Percentiles rank a stretch among this genome's conserved stretches.
phyloP scores from a whole-genome alignment of 768 basidiomycete species.

The Amanita muscaria region DNA sequence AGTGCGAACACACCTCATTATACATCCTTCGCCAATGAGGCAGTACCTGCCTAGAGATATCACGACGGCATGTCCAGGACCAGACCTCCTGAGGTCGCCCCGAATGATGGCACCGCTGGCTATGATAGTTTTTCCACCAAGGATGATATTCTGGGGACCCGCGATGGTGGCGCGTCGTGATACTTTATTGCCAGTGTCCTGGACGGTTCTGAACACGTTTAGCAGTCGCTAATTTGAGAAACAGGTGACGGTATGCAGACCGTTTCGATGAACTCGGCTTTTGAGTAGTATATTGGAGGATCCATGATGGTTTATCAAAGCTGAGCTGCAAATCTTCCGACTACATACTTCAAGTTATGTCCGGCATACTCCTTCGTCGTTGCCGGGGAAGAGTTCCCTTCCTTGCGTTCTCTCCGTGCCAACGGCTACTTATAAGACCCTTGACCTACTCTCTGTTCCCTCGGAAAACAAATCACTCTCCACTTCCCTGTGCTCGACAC shows the following conservation, averaged over 20 bases:
- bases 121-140: conserved; percentile 96
- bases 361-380: too few species aligned
- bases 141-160: conserved; percentile 93
- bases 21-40: conserved; percentile 79
- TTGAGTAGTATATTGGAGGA: conserved; percentile 68
- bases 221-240: conserved; percentile 1
- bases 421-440: background rate
- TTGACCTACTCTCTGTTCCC: background rate
- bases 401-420: background rate
- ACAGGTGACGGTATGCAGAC: conserved; percentile 32
- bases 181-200: conserved; percentile 97
- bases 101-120: conserved; percentile 85
- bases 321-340: too few species aligned
- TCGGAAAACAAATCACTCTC: background rate
- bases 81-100: conserved; percentile 85
- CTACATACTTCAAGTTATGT: too few species aligned
- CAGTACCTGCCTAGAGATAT: conserved; percentile 93
- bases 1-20: conserved; percentile 55
- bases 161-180: conserved; percentile 85
- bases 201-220: conserved; percentile 7
- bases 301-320: conserved; percentile 38
- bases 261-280: conserved; percentile 84
- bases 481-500: background rate
- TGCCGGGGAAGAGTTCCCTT: too few species aligned
- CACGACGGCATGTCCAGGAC: conserved; percentile 88